Evolutionary conservation across 108 stramenopile species (phyloP), one percentile per base, ranked within the genome.

Genomic region (Nannochloropsis salina): DNA sequence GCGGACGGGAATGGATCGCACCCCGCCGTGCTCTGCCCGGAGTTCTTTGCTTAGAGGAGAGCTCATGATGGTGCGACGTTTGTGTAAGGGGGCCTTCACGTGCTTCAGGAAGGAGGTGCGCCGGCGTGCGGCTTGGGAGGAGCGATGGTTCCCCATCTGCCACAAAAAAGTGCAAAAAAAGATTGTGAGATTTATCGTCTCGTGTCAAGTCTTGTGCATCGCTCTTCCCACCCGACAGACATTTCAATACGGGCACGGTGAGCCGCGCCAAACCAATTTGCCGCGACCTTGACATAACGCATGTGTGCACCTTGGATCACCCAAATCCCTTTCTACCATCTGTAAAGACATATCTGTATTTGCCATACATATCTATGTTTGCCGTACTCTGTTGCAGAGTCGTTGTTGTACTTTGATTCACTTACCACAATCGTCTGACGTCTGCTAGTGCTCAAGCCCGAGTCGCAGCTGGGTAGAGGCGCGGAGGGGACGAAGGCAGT

Each of bases 11-110:
- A 74, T 74, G 61, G 61, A 74, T 74, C 61, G 4, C 6, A 74
- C 61, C 20, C 61, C 61, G 1, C 61, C 61, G n/a, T 74, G 61
- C 61, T 74, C 61, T n/a, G 61, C 61, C 15, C 61, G 61, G 20
- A 74, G 61, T 8, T 74, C 61, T n/a, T 74, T 74, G 61, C 61
- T 74, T 0, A 74, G n/a, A n/a, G 61, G 61, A n/a, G 61, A 74
- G 61, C 61, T 74, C 61, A 74, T 74, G 61, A 74, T 74, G 61
- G 61, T 74, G 61, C 61, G 61, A n/a, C 61, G 61, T 4, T 15
- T 74, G 61, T 74, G 61, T 3, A 74, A n/a, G 61, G 61, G 61
- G 8, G 61, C 61, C 61, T 74, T 74, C 3, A 74, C 61, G 61
- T 74, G 61, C 61, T 74, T 74, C 61, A 74, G 61, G 2, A 74